Conservation (phyloP, 2,329 filamentous ascomycete genomes). For the Ascochyta clinopodiicola region DNA sequence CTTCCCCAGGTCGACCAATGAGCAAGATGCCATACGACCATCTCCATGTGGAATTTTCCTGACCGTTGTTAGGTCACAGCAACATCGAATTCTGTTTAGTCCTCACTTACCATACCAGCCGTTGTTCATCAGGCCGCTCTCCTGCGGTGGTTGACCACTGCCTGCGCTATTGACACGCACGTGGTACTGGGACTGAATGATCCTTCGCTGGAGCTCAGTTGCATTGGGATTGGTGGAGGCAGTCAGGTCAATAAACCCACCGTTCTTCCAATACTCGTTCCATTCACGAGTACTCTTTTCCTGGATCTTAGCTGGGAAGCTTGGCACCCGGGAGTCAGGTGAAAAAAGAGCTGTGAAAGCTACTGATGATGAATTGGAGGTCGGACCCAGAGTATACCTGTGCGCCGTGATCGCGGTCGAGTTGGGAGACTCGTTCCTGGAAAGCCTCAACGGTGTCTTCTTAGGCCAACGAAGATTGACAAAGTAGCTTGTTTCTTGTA, state of each 20-base stretch:
- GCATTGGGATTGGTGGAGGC: slow-evolving; percentile 50
- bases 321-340: slow-evolving; percentile 31
- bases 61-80: neutral
- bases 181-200: slow-evolving; percentile 60
- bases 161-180: slow-evolving; percentile 60
- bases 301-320: slow-evolving; percentile 30
- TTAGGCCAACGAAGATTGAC: slow-evolving; percentile 50
- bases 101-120: slow-evolving; percentile 59
- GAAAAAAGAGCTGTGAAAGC: slow-evolving; percentile 34
- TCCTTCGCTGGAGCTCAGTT: slow-evolving; percentile 58
- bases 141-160: slow-evolving; percentile 56
- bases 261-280: slow-evolving; percentile 56
- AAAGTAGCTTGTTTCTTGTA: slow-evolving; percentile 54
- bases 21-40: slow-evolving; percentile 60
- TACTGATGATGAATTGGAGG: slow-evolving; percentile 14
- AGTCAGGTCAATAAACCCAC: slow-evolving; percentile 60
- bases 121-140: slow-evolving; percentile 57
- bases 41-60: slow-evolving; percentile 60
- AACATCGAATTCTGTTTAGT: neutral
- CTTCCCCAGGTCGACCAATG: slow-evolving; percentile 59
- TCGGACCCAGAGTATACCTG: slow-evolving; percentile 30
- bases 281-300: slow-evolving; percentile 51
- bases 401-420: slow-evolving; percentile 48
- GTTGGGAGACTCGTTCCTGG: slow-evolving; percentile 47
- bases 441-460: slow-evolving; percentile 42